phyloP scores from a whole-genome alignment of 148 eudicot genomes.

The Fallopia convolvulus region DNA sequence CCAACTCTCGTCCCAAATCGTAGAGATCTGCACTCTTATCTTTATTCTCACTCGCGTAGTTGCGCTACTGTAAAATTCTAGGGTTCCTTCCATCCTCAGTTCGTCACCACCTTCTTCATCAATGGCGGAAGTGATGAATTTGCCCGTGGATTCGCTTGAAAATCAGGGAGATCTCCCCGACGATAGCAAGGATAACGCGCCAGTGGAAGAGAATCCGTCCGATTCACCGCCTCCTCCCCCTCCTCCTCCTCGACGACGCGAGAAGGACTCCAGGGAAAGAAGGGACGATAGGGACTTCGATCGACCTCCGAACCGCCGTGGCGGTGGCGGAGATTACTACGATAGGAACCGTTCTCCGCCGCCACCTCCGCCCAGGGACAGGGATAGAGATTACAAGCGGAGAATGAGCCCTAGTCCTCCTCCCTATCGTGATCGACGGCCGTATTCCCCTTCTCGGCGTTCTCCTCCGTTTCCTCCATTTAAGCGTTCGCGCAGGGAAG shows the following conservation, averaged over 20 bases:
- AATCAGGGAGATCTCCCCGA: conserved; percentile 15
- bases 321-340: conserved; percentile 36
- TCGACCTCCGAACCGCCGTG: conserved; percentile 42
- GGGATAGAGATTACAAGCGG: conserved; percentile 58
- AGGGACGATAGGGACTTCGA: conserved; percentile 54
- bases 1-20: neutral
- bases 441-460: conserved; percentile 45
- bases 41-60: neutral
- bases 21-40: conserved; percentile 5
- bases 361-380: conserved; percentile 35
- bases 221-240: conserved; percentile 31
- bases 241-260: conserved; percentile 46
- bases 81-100: neutral
- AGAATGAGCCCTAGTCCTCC: conserved; percentile 61
- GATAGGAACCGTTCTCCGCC: conserved; percentile 52
- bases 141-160: conserved; percentile 39
- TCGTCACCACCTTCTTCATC: neutral
- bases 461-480: conserved; percentile 71
- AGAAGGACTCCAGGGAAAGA: conserved; percentile 57
- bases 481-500: conserved; percentile 65
- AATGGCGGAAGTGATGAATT: conserved; percentile 58
- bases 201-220: conserved; percentile 5
- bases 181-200: conserved; percentile 17
- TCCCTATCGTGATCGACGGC: conserved; percentile 59
- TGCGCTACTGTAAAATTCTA: neutral